Base-by-base conservation (phyloP, 2,329 filamentous ascomycete genomes). In the Tolypocladium pustulatum region DNA sequence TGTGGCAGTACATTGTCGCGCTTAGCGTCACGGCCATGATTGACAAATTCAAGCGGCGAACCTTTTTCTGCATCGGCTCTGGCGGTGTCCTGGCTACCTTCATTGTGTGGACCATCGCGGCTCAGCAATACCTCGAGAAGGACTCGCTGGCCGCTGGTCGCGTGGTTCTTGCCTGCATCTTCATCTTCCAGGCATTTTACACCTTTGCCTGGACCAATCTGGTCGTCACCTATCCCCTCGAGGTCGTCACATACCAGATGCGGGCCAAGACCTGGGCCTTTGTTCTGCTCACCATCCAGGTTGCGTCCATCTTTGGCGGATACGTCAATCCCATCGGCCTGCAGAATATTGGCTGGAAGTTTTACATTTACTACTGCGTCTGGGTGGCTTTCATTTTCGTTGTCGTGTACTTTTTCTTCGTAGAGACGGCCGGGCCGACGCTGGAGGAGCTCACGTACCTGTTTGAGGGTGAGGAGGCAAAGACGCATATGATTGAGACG, bases 1-100 rank as follows among this genome's bases (percentile, higher is more conserved):
- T 77, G 3, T 77, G 73, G 73, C 71, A 75, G 49, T 76, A 74
- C 57, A 69, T 77, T n/a, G 71, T 76, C 6, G 68, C 74, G 3
- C 65, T 77, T 10, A 61, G 63, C 6, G 71, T 75, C 40, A 72
- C 74, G 0, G 59, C 68, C n/a, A 55, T 74, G 1, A 69, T 76
- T 12, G 67, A 76, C 60, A 66, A 64, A 4, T 72, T 75, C 60
- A 71, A 69, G 61, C 68, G 73, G 12, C 68, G 73, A 0, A 72
- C 69, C 0, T 73, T 76, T 58, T 76, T 75, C 64, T 61, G 76
- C 40, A 65, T 69, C 13, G 72, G 71, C 6, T 74, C 73, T 0
- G 72, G 68, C 7, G 73, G 74, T 12, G 67, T 75, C 2, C 60
- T 75, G 1, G 66, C 75, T 22, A 72, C 69, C 0, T 76, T 76